Evolutionary conservation across 495 filamentous ascomycete genomes (phyloP).

Genomic region (Penicillium paxilli): DNA sequence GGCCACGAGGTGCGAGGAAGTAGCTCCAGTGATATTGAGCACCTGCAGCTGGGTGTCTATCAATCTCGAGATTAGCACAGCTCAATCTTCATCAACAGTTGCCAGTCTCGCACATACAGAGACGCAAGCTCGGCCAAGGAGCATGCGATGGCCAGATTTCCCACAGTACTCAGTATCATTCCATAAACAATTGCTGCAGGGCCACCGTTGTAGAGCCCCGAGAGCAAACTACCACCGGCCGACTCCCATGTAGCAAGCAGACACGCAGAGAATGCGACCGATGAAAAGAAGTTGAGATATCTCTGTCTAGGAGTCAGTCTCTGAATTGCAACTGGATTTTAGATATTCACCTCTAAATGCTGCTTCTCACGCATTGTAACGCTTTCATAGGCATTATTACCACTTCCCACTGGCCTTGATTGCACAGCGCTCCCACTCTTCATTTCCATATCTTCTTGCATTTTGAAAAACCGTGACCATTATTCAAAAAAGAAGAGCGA

Average conservation of each 20-base stretch:
- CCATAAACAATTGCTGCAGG: slow-evolving; percentile 32
- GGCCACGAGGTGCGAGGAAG: slow-evolving; percentile 40
- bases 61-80: slow-evolving; percentile 2
- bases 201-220: slow-evolving; percentile 32
- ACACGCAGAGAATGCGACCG: slow-evolving; percentile 32
- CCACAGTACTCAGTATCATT: slow-evolving; percentile 25
- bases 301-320: slow-evolving; percentile 18
- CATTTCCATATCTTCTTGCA: slow-evolving; percentile 25
- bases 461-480: slow-evolving; percentile 6
- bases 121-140: slow-evolving; percentile 39
- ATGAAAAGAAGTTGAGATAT: slow-evolving; percentile 36
- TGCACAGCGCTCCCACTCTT: slow-evolving; percentile 21
- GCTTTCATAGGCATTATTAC: slow-evolving; percentile 12
- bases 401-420: slow-evolving; percentile 15
- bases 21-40: slow-evolving; percentile 51
- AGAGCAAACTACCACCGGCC: slow-evolving; percentile 23
- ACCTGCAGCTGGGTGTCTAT: slow-evolving; percentile 33
- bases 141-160: slow-evolving; percentile 25
- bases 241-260: slow-evolving; percentile 39
- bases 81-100: too few species aligned
- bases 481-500: not conserved
- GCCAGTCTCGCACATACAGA: slow-evolving; percentile 25
- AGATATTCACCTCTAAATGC: slow-evolving; percentile 21
- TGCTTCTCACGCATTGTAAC: slow-evolving; percentile 23
- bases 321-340: not conserved